A percentile compares a stretch with the other conserved stretches of the same genome.
Conservation (phyloP, 2,329 filamentous ascomycete species). For the Clonostachys rosea region DNA sequence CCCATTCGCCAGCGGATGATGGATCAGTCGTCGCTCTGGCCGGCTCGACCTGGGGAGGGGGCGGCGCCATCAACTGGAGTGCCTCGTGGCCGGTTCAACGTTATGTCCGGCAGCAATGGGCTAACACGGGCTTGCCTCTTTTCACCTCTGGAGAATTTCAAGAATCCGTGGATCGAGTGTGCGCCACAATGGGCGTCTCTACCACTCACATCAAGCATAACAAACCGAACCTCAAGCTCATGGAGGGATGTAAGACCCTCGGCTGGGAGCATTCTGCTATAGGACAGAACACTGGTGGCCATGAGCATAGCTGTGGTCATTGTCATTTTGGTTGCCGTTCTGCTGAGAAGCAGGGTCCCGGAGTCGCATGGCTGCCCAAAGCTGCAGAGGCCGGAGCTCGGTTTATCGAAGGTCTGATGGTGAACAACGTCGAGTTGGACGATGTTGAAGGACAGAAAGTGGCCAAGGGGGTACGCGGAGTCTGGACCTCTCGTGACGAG, state of each 20-base stretch:
- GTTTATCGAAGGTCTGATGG: slow-evolving; percentile 73
- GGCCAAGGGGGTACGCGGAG: slow-evolving; percentile 63
- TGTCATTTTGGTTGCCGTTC: slow-evolving; percentile 51
- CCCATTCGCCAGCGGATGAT: slow-evolving; percentile 23
- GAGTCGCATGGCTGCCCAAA: slow-evolving; percentile 68
- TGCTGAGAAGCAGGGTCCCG: slow-evolving; percentile 69
- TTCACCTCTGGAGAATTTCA: slow-evolving; percentile 69
- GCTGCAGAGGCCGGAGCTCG: slow-evolving; percentile 65
- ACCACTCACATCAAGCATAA: slow-evolving; percentile 62
- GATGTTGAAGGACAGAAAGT: slow-evolving; percentile 22
- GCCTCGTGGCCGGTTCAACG: slow-evolving; percentile 55
- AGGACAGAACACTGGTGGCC: slow-evolving; percentile 69
- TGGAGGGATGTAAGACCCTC: slow-evolving; percentile 66
- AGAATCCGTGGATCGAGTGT: slow-evolving; percentile 67
- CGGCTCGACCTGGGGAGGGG: slow-evolving; percentile 70
- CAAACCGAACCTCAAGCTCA: slow-evolving; percentile 56
- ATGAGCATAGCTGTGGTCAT: slow-evolving; percentile 60
- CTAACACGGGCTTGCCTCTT: slow-evolving; percentile 58
- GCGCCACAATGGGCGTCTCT: slow-evolving; percentile 68
- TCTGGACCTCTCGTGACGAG: slow-evolving; percentile 52
- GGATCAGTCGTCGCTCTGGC: slow-evolving; percentile 55
- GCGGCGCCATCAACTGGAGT: slow-evolving; percentile 76
- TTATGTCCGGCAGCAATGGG: slow-evolving; percentile 72
- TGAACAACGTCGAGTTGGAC: slow-evolving; percentile 62
- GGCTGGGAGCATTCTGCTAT: slow-evolving; percentile 63